These are phyloP conservation scores for Pseudocercospora vitis DNA, from an alignment of 2,329 filamentous ascomycete genomes.

Conservation along the genomic window DNA sequence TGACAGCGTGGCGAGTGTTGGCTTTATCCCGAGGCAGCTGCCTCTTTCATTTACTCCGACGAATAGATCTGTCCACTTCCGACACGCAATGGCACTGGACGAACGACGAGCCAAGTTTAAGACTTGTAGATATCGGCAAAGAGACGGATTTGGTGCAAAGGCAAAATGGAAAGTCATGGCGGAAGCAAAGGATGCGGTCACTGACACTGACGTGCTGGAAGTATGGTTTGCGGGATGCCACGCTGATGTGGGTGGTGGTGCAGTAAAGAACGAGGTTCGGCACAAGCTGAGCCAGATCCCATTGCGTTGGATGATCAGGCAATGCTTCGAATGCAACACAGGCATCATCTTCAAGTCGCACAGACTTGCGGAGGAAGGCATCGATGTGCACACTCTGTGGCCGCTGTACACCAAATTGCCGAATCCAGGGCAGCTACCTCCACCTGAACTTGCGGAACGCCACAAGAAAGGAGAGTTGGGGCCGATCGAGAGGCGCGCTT, in stretches of 20 bases:
- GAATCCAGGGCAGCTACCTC: slow-evolving; percentile 39
- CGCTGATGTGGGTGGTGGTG: slow-evolving; percentile 49
- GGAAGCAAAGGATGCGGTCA: slow-evolving; percentile 16
- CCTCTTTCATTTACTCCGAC: slow-evolving; percentile 43
- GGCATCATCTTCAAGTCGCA: slow-evolving; percentile 47
- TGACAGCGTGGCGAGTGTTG: slow-evolving; percentile 47
- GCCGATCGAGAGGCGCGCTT: slow-evolving; percentile 35
- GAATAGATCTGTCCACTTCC: slow-evolving; percentile 41
- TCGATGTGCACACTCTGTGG: slow-evolving; percentile 46
- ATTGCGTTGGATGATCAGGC: slow-evolving; percentile 51
- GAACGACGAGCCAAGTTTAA: slow-evolving; percentile 50
- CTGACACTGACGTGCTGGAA: slow-evolving; percentile 38
- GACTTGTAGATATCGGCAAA: slow-evolving; percentile 40
- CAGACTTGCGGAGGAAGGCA: slow-evolving; percentile 43
- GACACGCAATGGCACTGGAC: slow-evolving; percentile 49
- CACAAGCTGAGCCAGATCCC: slow-evolving; percentile 49
- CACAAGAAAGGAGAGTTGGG: slow-evolving; percentile 39
- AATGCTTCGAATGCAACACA: slow-evolving; percentile 50
- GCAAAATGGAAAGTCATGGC: slow-evolving; percentile 23
- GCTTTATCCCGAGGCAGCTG: slow-evolving; percentile 43
- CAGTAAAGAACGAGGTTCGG: slow-evolving; percentile 43
- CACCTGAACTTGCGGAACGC: slow-evolving; percentile 40
- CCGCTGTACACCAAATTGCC: slow-evolving; percentile 40
- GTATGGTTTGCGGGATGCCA: slow-evolving; percentile 49
- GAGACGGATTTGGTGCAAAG: slow-evolving; percentile 27